Evolutionary conservation across 345 rosid genomes (phyloP).

Genomic region (Lenwebbia sp.): DNA sequence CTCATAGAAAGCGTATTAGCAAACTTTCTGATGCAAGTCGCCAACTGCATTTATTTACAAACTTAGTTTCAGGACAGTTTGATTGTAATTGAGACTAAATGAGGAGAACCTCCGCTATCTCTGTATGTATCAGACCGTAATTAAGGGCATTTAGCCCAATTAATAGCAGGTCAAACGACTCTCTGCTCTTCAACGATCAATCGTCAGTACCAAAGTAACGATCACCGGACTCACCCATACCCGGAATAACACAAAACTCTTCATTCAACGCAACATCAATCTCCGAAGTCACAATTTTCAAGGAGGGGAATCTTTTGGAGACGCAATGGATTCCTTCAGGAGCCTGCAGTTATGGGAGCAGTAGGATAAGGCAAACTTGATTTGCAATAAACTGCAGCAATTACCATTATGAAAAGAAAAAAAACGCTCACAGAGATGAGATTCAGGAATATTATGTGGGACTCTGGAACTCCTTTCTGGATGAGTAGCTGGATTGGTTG

Average conservation of each 20-base stretch:
- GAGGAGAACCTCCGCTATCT: background rate
- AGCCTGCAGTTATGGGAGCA: slow-evolving; percentile 33
- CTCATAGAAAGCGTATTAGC: background rate
- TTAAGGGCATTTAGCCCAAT: background rate
- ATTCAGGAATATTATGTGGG: slow-evolving; percentile 89
- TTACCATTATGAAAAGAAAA: background rate
- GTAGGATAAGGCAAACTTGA: background rate
- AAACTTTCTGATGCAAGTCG: background rate
- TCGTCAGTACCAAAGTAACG: slow-evolving; percentile 97
- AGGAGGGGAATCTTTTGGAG: slow-evolving; percentile 62
- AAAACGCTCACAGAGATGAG: slow-evolving; percentile 68
- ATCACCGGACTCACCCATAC: slow-evolving; percentile 91
- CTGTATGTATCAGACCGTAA: background rate
- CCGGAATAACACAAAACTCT: slow-evolving; percentile 90
- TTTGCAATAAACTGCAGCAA: background rate
- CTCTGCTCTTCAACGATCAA: slow-evolving; percentile 9
- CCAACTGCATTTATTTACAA: background rate
- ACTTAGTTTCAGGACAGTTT: background rate
- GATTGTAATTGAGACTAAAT: background rate
- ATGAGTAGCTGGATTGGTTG: slow-evolving; percentile 85
- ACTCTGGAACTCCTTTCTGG: slow-evolving; percentile 92
- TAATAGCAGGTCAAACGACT: background rate
- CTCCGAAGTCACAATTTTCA: slow-evolving; percentile 96
- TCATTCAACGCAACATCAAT: slow-evolving; percentile 75
- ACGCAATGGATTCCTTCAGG: slow-evolving; percentile 97